A percentile compares a stretch with the other conserved stretches of the same genome.
phyloP scores from a whole-genome alignment of 768 basidiomycete genomes.

The Galerina marginata region DNA sequence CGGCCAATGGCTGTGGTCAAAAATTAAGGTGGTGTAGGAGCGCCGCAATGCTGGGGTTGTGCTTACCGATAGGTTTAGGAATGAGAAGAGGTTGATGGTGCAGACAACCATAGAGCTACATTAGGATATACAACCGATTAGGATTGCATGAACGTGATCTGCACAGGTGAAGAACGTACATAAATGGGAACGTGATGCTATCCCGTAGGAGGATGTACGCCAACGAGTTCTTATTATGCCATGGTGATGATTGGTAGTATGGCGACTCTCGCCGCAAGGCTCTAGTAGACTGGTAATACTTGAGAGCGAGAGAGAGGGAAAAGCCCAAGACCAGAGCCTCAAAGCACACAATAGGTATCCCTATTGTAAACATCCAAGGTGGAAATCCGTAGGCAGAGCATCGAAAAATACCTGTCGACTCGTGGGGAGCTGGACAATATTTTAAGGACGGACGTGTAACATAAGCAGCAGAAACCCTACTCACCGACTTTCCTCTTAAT shows the following conservation, averaged over 20 bases:
- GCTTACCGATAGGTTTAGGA: background rate
- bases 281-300: slow-evolving; percentile 7
- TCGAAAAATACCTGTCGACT: too few species aligned
- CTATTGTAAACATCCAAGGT: background rate
- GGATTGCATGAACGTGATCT: background rate
- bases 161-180: background rate
- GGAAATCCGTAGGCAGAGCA: background rate
- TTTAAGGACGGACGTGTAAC: too few species aligned
- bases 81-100: background rate
- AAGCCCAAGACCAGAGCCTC: slow-evolving; percentile 9
- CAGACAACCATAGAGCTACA: background rate
- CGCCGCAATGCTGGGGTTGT: background rate
- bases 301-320: slow-evolving; percentile 7
- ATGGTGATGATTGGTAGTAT: too few species aligned
- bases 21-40: background rate
- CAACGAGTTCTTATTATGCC: too few species aligned
- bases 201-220: background rate
- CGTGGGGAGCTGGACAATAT: too few species aligned
- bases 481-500: too few species aligned
- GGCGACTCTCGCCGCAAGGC: background rate
- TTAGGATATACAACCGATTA: background rate
- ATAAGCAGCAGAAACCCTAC: too few species aligned
- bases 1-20: background rate
- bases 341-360: slow-evolving; percentile 15
- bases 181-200: background rate